Evolutionary conservation across 2,329 filamentous ascomycete species (phyloP), one percentile per base, ranked within the genome.

Genomic region (Fusarium sp.): DNA sequence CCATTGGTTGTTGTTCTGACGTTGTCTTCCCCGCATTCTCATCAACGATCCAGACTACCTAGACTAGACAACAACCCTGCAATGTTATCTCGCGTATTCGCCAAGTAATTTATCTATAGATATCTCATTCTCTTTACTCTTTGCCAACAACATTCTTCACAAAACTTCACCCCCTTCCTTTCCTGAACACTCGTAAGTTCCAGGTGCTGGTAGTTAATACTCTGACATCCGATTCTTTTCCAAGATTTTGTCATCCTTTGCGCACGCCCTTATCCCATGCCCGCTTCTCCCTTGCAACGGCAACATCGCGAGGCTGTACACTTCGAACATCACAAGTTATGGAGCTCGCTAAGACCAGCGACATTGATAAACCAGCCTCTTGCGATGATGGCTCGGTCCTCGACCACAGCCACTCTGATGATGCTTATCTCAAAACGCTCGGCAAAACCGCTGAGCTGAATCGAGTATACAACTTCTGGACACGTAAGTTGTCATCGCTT

Each of bases 381-480:
- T 17, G 15, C 14, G 33, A 61, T 9, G 48, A 49, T 14, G 33
- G 38, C 8, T 62, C 60, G 6, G 44, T 63, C 5, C 48, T 31
- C 2, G 45, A 63, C 4, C n/a, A 17, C 17, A 55, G 38, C 14
- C 42, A 60, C 7, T 48, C 44, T 0, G 60, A 63, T 3, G 60
- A 62, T 45, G 60, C 49, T 0, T 54, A 54, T 28, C 58, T 63
- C 17, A 56, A 62, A 20, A 55, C 57, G 2, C 60, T 63, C 2
- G 60, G 60, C 18, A 62, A 63, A 24, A 36, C 36, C 0, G 58
- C 50, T 2, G 60, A 63, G 49, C 20, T 63, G 10, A 45, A 63
- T 38, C 60, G 60, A 2, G 60, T 63, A 9, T 63, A 63, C 26
- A 63, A 63, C 4, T 62, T 63, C 18, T 63, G 60, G 60, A 63